phyloP scores from a whole-genome alignment of 192 early-diverging fungal species.

The Linnemannia schmuckeri region DNA sequence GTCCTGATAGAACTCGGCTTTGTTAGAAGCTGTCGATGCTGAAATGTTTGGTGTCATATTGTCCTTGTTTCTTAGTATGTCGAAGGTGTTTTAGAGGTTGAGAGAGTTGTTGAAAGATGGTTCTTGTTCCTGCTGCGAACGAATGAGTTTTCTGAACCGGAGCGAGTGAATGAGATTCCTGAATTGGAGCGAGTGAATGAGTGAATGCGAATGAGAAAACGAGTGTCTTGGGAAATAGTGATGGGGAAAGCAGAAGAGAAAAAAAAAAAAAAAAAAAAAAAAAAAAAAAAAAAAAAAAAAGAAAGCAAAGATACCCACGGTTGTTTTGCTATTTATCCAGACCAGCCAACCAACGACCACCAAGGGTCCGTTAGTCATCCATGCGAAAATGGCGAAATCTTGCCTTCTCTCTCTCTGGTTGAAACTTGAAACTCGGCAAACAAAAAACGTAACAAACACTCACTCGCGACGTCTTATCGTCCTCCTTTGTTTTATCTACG shows the following conservation, averaged over 20 bases:
- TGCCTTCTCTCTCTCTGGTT: neutral
- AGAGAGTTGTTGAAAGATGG: neutral
- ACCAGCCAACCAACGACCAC: neutral
- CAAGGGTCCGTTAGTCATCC: neutral
- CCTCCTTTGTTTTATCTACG: neutral
- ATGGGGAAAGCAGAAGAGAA: neutral
- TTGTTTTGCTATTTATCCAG: conserved; percentile 7
- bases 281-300: neutral
- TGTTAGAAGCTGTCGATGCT: conserved; percentile 52
- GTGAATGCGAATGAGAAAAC: neutral
- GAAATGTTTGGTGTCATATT: conserved; percentile 42
- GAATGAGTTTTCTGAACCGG: neutral
- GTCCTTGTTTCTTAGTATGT: neutral
- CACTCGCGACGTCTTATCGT: neutral
- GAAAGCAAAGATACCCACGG: neutral
- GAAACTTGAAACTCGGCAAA: neutral
- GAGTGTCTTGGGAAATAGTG: too few species aligned
- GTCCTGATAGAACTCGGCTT: conserved; percentile 80
- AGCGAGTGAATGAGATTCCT: neutral
- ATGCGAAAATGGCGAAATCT: conserved; percentile 23
- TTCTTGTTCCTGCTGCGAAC: neutral
- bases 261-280: neutral
- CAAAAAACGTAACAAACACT: neutral
- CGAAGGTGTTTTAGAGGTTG: neutral
- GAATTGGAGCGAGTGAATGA: neutral